phyloP scores from a whole-genome alignment of 1,139 yeast genomes.

The Hanseniaspora uvarum region DNA sequence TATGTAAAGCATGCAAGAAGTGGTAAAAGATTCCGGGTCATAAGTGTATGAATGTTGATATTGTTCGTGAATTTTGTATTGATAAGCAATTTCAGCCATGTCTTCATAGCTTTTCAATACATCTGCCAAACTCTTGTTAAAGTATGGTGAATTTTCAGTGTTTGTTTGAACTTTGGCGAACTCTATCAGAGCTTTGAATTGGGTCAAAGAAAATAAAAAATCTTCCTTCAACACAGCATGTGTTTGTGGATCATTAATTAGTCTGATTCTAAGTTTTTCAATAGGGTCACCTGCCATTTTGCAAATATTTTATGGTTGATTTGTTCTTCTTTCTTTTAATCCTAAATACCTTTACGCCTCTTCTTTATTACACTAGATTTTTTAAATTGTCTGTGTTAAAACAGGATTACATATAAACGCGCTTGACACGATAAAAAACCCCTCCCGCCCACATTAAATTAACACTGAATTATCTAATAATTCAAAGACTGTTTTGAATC shows the following conservation, averaged over 20 bases:
- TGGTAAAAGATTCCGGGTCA: conserved; percentile 80
- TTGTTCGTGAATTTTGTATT: conserved; percentile 68
- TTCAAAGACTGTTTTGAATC: too few relatives aligned
- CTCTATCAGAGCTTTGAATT: conserved; percentile 15
- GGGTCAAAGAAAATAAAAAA: conserved; percentile 1
- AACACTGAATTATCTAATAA: conserved; percentile 37
- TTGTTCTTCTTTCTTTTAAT: not conserved
- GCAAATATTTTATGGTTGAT: conserved; percentile 5
- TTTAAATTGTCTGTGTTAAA: not conserved
- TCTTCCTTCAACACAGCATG: conserved; percentile 15
- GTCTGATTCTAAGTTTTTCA: conserved; percentile 44
- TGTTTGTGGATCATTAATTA: conserved; percentile 29
- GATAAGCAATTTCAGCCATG: conserved; percentile 25
- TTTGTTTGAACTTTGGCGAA: conserved; percentile 12
- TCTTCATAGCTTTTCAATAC: conserved; percentile 11
- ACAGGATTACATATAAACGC: not conserved
- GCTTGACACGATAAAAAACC: not conserved
- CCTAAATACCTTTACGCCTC: too few relatives aligned
- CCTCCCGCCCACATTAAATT: too few relatives aligned
- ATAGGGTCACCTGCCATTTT: conserved; percentile 28
- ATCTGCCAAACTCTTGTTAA: conserved; percentile 10
- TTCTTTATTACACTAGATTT: too few relatives aligned
- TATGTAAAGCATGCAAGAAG: conserved; percentile 75
- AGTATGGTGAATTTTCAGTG: conserved; percentile 3
- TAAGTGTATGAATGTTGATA: conserved; percentile 70